Base-by-base conservation (phyloP, 2,329 filamentous ascomycete species). In the Alternaria conjuncta region DNA sequence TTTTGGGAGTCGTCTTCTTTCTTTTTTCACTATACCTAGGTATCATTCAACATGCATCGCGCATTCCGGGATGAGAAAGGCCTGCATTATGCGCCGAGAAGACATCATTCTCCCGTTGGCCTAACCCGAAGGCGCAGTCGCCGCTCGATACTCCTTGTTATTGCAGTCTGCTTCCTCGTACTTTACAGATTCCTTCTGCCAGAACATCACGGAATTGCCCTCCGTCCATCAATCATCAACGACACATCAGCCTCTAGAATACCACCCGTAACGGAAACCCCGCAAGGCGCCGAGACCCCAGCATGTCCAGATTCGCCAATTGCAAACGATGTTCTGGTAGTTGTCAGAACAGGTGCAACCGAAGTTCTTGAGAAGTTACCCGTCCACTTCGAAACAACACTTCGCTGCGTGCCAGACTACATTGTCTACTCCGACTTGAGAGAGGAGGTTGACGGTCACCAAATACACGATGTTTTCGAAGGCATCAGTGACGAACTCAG, bases 301-400 rank as follows among this genome's bases (percentile, higher is more conserved):
- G 15, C 36, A 32, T 66, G 60, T 30, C 60, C 57, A 15, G 25
- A 53, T 12, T 46, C 20, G 9, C 9, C 36, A 18, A 45, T 64
- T 9, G 41, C 55, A 11, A 25, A 58, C 6, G 84, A 87, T 71
- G 71, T 87, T n/a, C 81, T 87, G 18, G 82, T 88, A 7, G 79
- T 87, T 21, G 79, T 88, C 66, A 84, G 85, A 61, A 88, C 86
- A 3, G 86, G 86, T 41, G 84, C 86, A 6, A 87, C 85, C 5
- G 86, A 88, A 71, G 80, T 84, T 13, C 78, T 80, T 54, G 82
- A 84, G 30, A 87, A 87, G 69, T 79, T 88, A 5, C 86, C 86
- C 1, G 75, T 77, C 5, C 77, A 79, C 46, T 65, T 80, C 30
- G 51, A 66, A 8, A 79, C 78, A 4, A 80, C 76, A 18, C 54